Evolutionary conservation across 257 asterid species (phyloP), one percentile per base, ranked within the genome.

Genomic region (Handroanthus guayacan): DNA sequence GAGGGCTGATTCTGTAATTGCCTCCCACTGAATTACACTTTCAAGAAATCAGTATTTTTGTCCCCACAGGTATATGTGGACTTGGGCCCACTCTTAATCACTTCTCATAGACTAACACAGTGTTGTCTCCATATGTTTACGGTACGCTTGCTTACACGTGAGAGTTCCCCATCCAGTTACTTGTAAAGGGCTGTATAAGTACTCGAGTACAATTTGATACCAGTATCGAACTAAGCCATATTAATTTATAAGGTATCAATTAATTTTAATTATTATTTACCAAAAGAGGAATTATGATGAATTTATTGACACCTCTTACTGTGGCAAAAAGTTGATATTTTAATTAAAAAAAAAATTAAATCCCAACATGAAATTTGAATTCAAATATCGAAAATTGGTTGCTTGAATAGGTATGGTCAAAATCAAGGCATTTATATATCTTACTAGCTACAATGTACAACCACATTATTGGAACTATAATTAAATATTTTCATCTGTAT

Each of bases 1-100:
- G 57, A 72, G 67, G 69, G 31, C 75, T 62, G 63, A 43, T 5
- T 72, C 69, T 74, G 70, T 76, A 47, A 70, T 72, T 74, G 76
- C 64, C 52, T 55, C 78, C 68, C 72, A 68, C 82, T 65, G 76
- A 55, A 63, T 70, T 69, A 81, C 74, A 64, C 74, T 77, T 83
- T 74, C 67, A 74, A 58, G 31, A 75, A 64, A 82, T 75, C 80
- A 74, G 67, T 69, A 77, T 74, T 31, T 51, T 2, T 71, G 79
- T 9, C 75, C 76, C 76, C 70, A 81, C 79, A 17, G 8, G 43
- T 17, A 51, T 54, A 51, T 54, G 43, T 51, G 48, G 11, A 64
- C 9, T n/a, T 34, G 80, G 80, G 14, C 77, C 77, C 77, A 78
- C n/a, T 54, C 9, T 66, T 31, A 5, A n/a, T 58, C 62, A 67